Conservation (phyloP, 192 early-diverging fungal genomes). For the Backusella psychrophila region DNA sequence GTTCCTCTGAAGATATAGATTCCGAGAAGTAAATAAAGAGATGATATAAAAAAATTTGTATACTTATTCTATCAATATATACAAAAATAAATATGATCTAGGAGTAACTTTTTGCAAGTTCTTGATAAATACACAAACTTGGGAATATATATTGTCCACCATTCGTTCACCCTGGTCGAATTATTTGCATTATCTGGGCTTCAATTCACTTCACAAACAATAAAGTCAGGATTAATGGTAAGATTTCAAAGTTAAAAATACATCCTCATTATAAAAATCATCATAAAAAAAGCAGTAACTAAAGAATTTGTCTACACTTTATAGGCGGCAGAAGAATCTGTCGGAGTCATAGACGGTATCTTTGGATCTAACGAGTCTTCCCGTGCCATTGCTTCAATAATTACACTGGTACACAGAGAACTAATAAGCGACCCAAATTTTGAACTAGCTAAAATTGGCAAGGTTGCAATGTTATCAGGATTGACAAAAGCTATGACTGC, state of each 20-base stretch:
- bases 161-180: slow-evolving; percentile 73
- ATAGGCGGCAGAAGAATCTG: slow-evolving; percentile 82
- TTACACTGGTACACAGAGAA: slow-evolving; percentile 75
- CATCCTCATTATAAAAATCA: not conserved
- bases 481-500: slow-evolving; percentile 82
- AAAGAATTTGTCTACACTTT: not conserved
- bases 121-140: slow-evolving; percentile 63
- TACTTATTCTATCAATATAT: not conserved
- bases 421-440: slow-evolving; percentile 66
- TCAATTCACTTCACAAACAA: slow-evolving; percentile 72
- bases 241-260: not conserved
- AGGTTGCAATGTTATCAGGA: slow-evolving; percentile 65
- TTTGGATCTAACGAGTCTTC: slow-evolving; percentile 98
- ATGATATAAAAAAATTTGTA: not conserved
- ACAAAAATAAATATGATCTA: slow-evolving; percentile 12
- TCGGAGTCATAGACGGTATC: slow-evolving; percentile 85
- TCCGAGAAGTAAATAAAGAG: not conserved
- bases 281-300: not conserved
- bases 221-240: slow-evolving; percentile 55
- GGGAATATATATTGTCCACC: slow-evolving; percentile 62
- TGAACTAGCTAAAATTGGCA: slow-evolving; percentile 57
- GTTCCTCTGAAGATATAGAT: not conserved
- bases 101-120: slow-evolving; percentile 51
- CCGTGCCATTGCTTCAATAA: slow-evolving; percentile 75
- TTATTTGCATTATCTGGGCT: slow-evolving; percentile 76